Evolutionary conservation across 805 yeast species (phyloP), one percentile per base, ranked within the genome.

Genomic region (Maudiozyma serrabonitensis): DNA sequence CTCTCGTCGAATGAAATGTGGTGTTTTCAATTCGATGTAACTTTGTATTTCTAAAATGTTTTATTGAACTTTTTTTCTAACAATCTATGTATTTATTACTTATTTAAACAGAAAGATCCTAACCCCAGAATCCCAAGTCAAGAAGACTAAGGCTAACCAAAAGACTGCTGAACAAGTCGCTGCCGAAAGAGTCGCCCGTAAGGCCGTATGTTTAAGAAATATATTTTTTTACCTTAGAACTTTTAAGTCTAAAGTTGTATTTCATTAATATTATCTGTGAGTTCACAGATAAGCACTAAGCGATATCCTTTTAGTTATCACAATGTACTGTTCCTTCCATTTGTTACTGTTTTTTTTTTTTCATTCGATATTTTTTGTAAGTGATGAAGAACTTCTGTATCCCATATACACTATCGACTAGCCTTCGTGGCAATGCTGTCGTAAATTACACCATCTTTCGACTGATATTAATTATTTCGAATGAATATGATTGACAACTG

Each of bases 101-200:
- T 52, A 47, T 35, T 51, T 49, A 42, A 43, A 54, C 57, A 69
- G 72, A 63, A 64, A 73, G 66, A 62, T 73, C 62, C 68, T 72
- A 59, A 72, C 72, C 59, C 95, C 95, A 80, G 95, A 86, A 81
- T 75, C 93, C 70, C 84, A 82, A 72, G 75, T 82, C 74, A 86
- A 86, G 82, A 82, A 84, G 79, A 72, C 83, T 66, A 80, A 84
- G 79, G 81, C 84, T 73, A 78, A 80, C 71, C 81, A 82, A 69
- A 84, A 84, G 80, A 74, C 80, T 66, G 78, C 82, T 62, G 86
- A 81, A 69, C 79, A 81, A 73, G 79, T 84, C 67, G 82, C 87
- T 70, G 89, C 87, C 68, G 90, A 80, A 69, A 83, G 80, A 76
- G 77, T 74, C 69, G 84, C 82, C 60, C 79, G 88, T 73, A 78